A percentile compares a stretch with the other conserved stretches of the same genome.
These are phyloP conservation scores for Suillus lakei DNA, from an alignment of 768 basidiomycete species.

Conservation along the genomic window DNA sequence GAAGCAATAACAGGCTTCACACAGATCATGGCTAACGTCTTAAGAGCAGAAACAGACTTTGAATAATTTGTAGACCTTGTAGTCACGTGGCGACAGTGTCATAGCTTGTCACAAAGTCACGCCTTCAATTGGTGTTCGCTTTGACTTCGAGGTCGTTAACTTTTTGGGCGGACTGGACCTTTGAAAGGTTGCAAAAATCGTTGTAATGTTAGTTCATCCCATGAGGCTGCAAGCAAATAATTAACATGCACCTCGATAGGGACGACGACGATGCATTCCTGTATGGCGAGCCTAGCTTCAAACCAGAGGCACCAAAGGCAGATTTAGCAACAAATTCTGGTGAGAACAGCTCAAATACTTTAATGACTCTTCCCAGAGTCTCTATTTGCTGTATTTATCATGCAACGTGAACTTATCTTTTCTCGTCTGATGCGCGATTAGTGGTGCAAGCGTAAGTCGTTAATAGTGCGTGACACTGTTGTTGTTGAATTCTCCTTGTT, in stretches of 20 bases:
- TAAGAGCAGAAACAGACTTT: neutral
- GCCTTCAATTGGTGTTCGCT: constrained; percentile 20
- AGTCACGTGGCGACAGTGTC: constrained; percentile 16
- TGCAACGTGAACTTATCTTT: constrained; percentile 45
- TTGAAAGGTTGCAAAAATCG: constrained; percentile 5
- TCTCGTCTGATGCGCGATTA: constrained; percentile 46
- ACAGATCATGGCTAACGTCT: constrained; percentile 14
- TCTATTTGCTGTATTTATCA: constrained; percentile 39
- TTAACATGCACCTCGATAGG: constrained; percentile 43
- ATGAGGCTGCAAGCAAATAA: constrained; percentile 16
- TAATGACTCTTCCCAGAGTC: constrained; percentile 32
- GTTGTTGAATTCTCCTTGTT: constrained; percentile 25
- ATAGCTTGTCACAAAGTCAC: constrained; percentile 34
- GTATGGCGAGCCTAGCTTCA: constrained; percentile 57
- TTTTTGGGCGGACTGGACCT: constrained; percentile 8
- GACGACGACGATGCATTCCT: constrained; percentile 85
- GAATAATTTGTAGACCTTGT: constrained; percentile 1
- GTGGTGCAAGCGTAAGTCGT: constrained; percentile 69
- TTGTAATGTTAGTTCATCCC: constrained; percentile 27
- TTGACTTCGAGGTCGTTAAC: constrained; percentile 21
- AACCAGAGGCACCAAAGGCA: constrained; percentile 37
- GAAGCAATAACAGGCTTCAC: constrained; percentile 11
- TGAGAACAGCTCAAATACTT: constrained; percentile 44
- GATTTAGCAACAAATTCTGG: constrained; percentile 44
- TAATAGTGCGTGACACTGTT: constrained; percentile 29